Evolutionary conservation across 2,329 filamentous ascomycete genomes (phyloP).

Genomic region (Alternaria metachromatica): DNA sequence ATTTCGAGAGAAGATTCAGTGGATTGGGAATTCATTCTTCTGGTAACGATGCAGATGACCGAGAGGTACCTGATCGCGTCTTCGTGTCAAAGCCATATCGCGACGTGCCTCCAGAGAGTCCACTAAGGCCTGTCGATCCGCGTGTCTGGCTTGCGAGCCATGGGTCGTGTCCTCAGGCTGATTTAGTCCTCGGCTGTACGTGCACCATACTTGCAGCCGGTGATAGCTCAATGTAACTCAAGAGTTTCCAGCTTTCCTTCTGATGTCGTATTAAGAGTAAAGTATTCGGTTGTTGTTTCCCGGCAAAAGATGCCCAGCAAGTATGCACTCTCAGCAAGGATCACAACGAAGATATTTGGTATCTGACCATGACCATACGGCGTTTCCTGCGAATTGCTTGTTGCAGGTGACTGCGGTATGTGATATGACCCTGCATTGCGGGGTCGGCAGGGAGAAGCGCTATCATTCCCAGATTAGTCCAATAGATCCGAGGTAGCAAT

Average conservation of each 20-base stretch:
- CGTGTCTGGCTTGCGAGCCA: not conserved
- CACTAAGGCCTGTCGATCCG: not conserved
- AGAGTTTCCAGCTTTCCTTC: not conserved
- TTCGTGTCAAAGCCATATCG: not conserved
- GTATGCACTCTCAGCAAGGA: not conserved
- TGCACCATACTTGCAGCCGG: not conserved
- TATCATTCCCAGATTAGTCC: not conserved
- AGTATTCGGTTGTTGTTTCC: not conserved
- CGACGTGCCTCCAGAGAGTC: not conserved
- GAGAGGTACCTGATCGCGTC: not conserved
- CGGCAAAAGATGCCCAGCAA: not conserved
- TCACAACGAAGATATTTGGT: not conserved
- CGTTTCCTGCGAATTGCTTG: not conserved
- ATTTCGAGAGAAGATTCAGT: not conserved
- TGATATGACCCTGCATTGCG: not conserved
- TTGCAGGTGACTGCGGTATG: not conserved
- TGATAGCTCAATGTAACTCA: rapidly evolving
- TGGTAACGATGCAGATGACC: not conserved
- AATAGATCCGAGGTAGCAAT: not conserved
- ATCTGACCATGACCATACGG: not conserved
- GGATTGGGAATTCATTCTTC: not conserved
- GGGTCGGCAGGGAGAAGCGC: not conserved
- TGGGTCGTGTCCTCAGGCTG: not conserved
- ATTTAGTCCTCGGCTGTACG: not conserved
- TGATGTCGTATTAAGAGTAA: not conserved